Conservation (phyloP, 208 protist genomes). For the Wallacemonas sp. region DNA sequence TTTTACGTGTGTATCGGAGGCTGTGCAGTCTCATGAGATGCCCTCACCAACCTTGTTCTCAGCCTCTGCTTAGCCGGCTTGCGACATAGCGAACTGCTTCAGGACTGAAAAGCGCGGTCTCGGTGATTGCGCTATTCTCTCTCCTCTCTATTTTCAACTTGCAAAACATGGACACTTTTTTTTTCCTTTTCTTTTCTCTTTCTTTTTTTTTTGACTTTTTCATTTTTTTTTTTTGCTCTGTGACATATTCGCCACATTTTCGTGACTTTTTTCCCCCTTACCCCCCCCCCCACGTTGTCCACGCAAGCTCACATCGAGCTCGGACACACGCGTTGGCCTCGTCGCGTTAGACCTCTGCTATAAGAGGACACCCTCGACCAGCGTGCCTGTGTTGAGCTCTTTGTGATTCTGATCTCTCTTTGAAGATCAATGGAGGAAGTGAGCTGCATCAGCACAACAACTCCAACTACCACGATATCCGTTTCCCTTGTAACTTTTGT, state of each 20-base stretch:
- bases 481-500: neutral
- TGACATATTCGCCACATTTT: too few relatives aligned
- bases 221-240: neutral
- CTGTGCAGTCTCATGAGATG: neutral
- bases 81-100: conserved; percentile 1
- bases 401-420: neutral
- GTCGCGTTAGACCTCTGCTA: neutral
- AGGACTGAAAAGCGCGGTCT: neutral
- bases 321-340: neutral
- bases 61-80: neutral
- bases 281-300: neutral
- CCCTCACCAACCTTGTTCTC: neutral
- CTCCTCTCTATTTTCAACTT: neutral
- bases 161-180: neutral
- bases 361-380: conserved; percentile 1
- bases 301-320: neutral
- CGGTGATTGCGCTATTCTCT: neutral
- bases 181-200: neutral
- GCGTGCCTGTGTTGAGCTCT: neutral
- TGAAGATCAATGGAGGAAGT: neutral
- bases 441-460: neutral
- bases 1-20: neutral
- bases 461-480: neutral
- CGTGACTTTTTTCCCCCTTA: neutral
- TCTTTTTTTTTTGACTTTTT: neutral